Conservation (phyloP, 345 rosid genomes). For the Noccaea bulbosa region DNA sequence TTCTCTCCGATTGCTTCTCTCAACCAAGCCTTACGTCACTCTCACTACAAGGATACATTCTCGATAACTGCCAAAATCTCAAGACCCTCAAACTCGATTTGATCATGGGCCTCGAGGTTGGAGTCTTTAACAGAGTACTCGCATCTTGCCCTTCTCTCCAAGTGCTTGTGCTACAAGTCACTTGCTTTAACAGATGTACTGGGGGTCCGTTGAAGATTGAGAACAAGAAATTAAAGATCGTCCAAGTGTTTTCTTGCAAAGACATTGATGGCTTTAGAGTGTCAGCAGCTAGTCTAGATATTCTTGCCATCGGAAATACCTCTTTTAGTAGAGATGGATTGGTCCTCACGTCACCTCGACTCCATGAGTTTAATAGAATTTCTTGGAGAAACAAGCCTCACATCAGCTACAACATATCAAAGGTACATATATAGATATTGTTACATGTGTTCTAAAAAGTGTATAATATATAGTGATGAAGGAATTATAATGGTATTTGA, state of each 20-base stretch:
- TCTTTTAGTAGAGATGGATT: not conserved
- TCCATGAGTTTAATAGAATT: not conserved
- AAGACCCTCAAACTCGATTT: not conserved
- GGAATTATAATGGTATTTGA: not conserved
- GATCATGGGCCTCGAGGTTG: not conserved
- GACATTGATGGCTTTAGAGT: not conserved
- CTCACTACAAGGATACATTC: not conserved
- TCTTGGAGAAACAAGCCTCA: not conserved
- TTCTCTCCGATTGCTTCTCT: not conserved
- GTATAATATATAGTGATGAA: not conserved
- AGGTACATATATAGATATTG: not conserved
- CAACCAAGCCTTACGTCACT: not conserved
- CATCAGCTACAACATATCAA: constrained; percentile 10
- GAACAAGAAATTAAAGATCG: constrained; percentile 10
- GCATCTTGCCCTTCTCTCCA: not conserved
- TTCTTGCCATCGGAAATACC: not conserved
- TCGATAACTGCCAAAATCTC: not conserved
- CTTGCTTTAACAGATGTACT: not conserved
- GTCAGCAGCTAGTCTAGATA: constrained; percentile 4
- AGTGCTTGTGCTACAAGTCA: constrained; percentile 3
- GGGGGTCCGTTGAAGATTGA: constrained; percentile 20
- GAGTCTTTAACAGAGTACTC: constrained; percentile 15
- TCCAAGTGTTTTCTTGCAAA: not conserved
- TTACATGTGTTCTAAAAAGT: not conserved
- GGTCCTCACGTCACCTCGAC: not conserved